These are phyloP conservation scores for Trichophyton rubrum DNA, from an alignment of 2,329 filamentous ascomycete species.

Conservation along the genomic window DNA sequence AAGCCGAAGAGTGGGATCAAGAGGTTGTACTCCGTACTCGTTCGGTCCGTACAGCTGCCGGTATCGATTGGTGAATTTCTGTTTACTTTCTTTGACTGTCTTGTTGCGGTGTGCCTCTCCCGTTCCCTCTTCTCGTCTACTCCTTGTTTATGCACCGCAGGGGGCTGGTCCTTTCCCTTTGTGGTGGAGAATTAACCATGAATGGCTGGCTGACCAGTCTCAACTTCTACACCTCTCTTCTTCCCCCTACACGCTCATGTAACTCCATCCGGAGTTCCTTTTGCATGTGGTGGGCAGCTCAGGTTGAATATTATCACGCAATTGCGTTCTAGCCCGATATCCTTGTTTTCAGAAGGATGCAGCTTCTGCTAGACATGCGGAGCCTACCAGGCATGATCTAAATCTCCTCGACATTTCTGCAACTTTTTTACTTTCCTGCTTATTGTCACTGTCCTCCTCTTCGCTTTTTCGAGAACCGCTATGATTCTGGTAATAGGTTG, in stretches of 20 bases:
- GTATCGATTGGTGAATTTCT: not conserved
- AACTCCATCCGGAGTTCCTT: not conserved
- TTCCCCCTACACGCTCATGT: not conserved
- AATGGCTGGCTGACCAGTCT: not conserved
- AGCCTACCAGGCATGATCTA: not conserved
- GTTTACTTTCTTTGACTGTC: not conserved
- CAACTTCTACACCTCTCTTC: not conserved
- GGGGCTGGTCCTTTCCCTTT: not conserved
- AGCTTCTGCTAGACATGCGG: not conserved
- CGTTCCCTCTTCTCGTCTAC: not conserved
- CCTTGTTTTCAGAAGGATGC: not conserved
- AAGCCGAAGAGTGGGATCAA: conserved; percentile 1
- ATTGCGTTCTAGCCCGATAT: not conserved
- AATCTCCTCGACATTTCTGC: not conserved
- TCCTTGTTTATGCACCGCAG: not conserved
- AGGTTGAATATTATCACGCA: not conserved
- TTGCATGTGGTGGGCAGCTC: not conserved
- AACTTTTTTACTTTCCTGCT: not conserved
- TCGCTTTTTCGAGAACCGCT: not conserved
- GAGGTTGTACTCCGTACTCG: not conserved
- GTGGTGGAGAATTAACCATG: not conserved
- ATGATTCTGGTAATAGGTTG: not conserved
- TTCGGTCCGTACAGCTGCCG: not conserved
- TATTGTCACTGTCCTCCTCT: not conserved
- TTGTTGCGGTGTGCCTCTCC: not conserved